phyloP scores from a whole-genome alignment of 805 yeast genomes.

The Yamadazyma ubonensis region DNA sequence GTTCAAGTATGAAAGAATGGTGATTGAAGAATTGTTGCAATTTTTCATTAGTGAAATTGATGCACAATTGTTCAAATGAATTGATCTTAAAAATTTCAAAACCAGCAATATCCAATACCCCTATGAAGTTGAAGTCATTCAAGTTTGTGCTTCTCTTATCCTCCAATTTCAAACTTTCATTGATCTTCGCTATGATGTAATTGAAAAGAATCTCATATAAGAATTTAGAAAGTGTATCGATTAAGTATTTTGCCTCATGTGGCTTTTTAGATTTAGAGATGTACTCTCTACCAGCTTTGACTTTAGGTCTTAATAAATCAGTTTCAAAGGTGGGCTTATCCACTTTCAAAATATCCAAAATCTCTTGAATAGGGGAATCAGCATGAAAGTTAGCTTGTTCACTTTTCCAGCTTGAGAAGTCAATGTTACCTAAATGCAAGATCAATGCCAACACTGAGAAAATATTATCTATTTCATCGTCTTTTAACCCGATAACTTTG shows the following conservation, averaged over 20 bases:
- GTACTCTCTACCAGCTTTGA: conserved; percentile 86
- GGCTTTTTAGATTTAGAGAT: conserved; percentile 79
- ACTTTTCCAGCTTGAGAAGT: conserved; percentile 60
- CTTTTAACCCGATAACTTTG: conserved; percentile 66
- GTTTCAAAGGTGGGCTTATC: conserved; percentile 48
- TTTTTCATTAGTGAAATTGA: conserved; percentile 60
- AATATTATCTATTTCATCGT: conserved; percentile 54
- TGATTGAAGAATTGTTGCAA: conserved; percentile 62
- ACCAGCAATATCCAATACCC: conserved; percentile 62
- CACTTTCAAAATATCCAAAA: conserved; percentile 68
- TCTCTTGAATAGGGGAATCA: conserved; percentile 46
- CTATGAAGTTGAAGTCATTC: conserved; percentile 44
- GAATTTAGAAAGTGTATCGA: conserved; percentile 86
- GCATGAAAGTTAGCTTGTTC: conserved; percentile 75
- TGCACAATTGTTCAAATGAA: conserved; percentile 60
- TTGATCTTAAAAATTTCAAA: conserved; percentile 58
- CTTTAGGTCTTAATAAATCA: conserved; percentile 72
- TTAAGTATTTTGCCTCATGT: conserved; percentile 71
- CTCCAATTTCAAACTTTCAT: conserved; percentile 53
- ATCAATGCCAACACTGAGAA: conserved; percentile 71
- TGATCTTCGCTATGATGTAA: conserved; percentile 71
- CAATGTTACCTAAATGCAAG: conserved; percentile 82
- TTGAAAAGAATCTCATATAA: conserved; percentile 83
- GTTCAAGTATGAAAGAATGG: conserved; percentile 60
- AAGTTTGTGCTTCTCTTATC: conserved; percentile 21